Evolutionary conservation across 2,329 filamentous ascomycete species (phyloP).

Genomic region (Fusarium decemcellulare): DNA sequence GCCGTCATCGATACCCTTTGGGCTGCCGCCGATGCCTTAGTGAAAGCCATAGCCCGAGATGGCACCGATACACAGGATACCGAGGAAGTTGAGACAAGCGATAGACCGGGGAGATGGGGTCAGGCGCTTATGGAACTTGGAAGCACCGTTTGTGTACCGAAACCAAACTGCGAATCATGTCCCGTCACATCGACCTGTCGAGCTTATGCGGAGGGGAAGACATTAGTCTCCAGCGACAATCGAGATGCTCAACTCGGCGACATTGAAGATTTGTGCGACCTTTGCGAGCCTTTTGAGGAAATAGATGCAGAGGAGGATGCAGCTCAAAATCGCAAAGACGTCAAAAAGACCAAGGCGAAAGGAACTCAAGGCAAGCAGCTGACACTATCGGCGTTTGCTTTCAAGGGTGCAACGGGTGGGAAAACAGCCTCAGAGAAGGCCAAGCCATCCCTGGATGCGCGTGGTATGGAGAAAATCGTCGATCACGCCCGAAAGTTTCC

Average conservation of each 20-base stretch:
- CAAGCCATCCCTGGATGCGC: conserved; percentile 16
- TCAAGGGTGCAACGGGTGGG: conserved; percentile 41
- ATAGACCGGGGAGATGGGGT: conserved; percentile 72
- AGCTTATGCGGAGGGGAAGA: conserved; percentile 63
- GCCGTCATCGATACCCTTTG: conserved; percentile 67
- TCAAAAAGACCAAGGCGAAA: conserved; percentile 31
- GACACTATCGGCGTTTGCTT: conserved; percentile 54
- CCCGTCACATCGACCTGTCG: conserved; percentile 67
- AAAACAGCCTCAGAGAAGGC: conserved; percentile 23
- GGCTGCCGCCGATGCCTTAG: conserved; percentile 70
- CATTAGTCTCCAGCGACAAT: conserved; percentile 40
- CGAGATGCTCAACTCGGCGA: conserved; percentile 51
- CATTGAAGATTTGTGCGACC: conserved; percentile 65
- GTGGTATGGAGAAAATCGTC: conserved; percentile 54
- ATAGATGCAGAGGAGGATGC: conserved; percentile 37
- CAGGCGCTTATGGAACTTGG: conserved; percentile 77
- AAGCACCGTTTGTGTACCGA: conserved; percentile 73
- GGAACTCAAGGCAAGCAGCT: conserved; percentile 40
- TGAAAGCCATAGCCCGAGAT: conserved; percentile 64
- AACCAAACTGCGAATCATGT: conserved; percentile 68
- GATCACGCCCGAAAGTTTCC: conserved; percentile 67
- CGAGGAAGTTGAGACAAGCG: conserved; percentile 54
- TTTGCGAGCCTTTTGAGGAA: conserved; percentile 65
- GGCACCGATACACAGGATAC: conserved; percentile 35
- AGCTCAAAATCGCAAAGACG: conserved; percentile 9